These are phyloP conservation scores for Gynochthodes officinalis DNA, from an alignment of 257 asterid genomes.

Conservation along the genomic window DNA sequence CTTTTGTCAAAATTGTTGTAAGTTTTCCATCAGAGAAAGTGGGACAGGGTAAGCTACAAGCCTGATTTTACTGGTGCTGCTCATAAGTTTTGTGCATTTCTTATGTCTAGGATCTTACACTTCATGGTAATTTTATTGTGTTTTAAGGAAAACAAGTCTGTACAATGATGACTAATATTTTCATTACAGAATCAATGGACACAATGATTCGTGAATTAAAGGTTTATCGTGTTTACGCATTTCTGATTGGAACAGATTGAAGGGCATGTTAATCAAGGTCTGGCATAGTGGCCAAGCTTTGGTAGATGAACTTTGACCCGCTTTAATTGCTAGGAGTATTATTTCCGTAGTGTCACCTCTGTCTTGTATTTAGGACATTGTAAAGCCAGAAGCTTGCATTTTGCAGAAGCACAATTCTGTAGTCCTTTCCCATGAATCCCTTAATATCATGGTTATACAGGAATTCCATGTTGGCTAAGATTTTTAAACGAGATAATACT, in stretches of 20 bases:
- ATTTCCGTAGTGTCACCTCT: neutral
- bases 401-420: neutral
- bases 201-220: too few relatives aligned
- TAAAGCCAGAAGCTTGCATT: neutral
- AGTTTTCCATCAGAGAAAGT: neutral
- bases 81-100: neutral
- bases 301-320: neutral
- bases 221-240: neutral
- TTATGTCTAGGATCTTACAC: neutral
- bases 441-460: neutral
- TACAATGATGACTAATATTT: neutral
- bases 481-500: neutral
- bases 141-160: neutral
- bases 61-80: neutral
- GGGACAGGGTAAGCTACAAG: neutral
- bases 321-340: neutral
- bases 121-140: neutral
- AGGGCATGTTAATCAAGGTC: neutral
- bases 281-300: neutral
- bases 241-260: neutral
- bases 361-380: neutral
- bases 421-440: neutral
- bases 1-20: neutral
- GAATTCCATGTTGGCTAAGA: neutral
- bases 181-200: neutral